Conservation (phyloP, 352 stramenopile genomes). For the Pythium insidiosum region DNA sequence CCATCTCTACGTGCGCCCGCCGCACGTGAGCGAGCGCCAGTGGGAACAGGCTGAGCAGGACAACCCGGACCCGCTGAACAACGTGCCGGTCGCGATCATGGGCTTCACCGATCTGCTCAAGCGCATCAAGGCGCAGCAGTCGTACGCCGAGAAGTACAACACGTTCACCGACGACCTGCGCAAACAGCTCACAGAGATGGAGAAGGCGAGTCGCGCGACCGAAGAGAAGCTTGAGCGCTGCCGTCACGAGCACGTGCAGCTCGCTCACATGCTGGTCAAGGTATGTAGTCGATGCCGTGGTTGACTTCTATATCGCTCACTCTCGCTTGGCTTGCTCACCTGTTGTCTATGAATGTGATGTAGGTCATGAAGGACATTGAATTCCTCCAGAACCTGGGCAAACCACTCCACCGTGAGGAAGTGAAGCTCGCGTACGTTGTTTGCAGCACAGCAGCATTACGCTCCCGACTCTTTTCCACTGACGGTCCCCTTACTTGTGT, state of each 20-base stretch:
- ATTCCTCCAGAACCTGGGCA: constrained; percentile 78
- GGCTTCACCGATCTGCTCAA: constrained; percentile 78
- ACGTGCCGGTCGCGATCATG: constrained; percentile 61
- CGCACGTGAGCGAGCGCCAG: constrained; percentile 75
- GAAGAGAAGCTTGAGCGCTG: constrained; percentile 84
- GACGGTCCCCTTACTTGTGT: no score
- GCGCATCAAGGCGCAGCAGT: constrained; percentile 76
- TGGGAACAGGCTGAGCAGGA: constrained; percentile 83
- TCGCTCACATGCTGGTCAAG: constrained; percentile 80
- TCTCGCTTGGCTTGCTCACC: background rate
- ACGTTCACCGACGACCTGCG: constrained; percentile 72
- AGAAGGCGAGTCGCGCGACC: constrained; percentile 65
- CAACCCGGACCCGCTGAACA: constrained; percentile 81
- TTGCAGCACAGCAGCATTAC: background rate
- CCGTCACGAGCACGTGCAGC: constrained; percentile 74
- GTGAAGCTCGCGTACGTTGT: constrained; percentile 65
- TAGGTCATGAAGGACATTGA: constrained; percentile 86
- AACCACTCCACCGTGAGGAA: constrained; percentile 74
- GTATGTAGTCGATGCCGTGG: constrained; percentile 8
- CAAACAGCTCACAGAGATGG: constrained; percentile 71
- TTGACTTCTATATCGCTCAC: no score
- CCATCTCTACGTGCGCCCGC: constrained; percentile 70
- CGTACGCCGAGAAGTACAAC: constrained; percentile 75
- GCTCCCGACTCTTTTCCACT: no score
- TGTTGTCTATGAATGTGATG: background rate